Evolutionary conservation across 768 basidiomycete species (phyloP).

Genomic region (Tulasnella sp.): DNA sequence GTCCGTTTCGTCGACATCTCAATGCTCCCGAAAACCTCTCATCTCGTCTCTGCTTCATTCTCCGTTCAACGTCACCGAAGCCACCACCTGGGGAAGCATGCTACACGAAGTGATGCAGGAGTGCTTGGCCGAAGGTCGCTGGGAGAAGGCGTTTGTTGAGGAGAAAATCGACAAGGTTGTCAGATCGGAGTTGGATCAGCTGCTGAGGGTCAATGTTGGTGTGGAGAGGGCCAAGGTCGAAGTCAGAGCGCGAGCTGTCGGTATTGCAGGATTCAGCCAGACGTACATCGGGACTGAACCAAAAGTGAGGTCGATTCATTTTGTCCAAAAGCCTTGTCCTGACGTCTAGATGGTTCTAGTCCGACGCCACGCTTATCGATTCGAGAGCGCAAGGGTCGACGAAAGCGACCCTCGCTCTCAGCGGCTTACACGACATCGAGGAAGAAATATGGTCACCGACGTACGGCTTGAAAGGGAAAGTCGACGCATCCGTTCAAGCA

Average conservation of each 20-base stretch:
- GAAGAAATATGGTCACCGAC: constrained; percentile 98
- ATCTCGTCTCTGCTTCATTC: constrained; percentile 66
- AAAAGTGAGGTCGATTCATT: constrained; percentile 52
- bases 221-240: constrained; percentile 70
- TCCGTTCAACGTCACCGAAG: constrained; percentile 44
- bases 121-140: constrained; percentile 63
- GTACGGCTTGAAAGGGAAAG: constrained; percentile 93
- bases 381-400: constrained; percentile 58
- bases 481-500: constrained; percentile 85
- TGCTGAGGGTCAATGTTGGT: constrained; percentile 61
- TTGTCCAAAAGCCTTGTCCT: background rate
- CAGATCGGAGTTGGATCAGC: constrained; percentile 57
- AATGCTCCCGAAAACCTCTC: constrained; percentile 87
- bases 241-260: constrained; percentile 62
- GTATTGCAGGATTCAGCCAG: constrained; percentile 64
- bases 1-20: constrained; percentile 77
- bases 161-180: constrained; percentile 61
- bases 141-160: constrained; percentile 68
- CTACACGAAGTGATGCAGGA: constrained; percentile 89
- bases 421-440: constrained; percentile 81
- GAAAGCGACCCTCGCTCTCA: constrained; percentile 65
- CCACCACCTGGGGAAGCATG: constrained; percentile 83
- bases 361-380: constrained; percentile 67
- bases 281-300: constrained; percentile 67
- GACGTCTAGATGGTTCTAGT: constrained; percentile 47